Evolutionary conservation across 169 alveolate genomes (phyloP).

Genomic region (Plasmodium reichenowi): DNA sequence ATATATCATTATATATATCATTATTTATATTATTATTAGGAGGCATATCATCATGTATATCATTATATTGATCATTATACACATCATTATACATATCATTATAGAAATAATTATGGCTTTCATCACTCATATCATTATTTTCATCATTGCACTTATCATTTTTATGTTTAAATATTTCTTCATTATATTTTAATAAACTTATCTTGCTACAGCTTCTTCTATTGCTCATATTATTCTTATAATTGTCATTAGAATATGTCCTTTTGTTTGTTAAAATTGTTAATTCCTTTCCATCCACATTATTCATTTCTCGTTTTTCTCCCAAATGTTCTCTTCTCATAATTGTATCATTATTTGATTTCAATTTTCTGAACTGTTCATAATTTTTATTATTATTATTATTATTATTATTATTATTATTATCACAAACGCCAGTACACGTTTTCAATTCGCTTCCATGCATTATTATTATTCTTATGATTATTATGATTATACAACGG

Average conservation of each 20-base stretch:
- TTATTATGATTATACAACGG: neutral
- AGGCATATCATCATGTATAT: neutral
- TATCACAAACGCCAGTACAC: neutral
- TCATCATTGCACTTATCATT: neutral
- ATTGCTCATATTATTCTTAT: too few species aligned
- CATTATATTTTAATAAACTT: too few species aligned
- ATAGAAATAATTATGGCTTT: neutral
- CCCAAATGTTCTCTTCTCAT: too few species aligned
- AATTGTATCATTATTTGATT: neutral
- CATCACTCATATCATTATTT: neutral
- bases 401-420: constrained; percentile 1
- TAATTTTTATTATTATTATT: constrained; percentile 1
- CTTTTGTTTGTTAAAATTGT: too few species aligned
- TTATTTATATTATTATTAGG: neutral
- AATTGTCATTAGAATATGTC: too few species aligned
- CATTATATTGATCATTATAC: neutral
- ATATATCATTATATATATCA: neutral
- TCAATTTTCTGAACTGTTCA: neutral
- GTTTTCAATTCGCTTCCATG: neutral
- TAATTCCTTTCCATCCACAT: too few species aligned
- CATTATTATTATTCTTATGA: neutral
- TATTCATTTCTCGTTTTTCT: too few species aligned
- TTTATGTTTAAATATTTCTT: too few species aligned
- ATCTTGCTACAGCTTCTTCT: too few species aligned
- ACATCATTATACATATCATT: neutral